Conservation (phyloP, 2,329 filamentous ascomycete species). For the Diaporthe vaccinii region DNA sequence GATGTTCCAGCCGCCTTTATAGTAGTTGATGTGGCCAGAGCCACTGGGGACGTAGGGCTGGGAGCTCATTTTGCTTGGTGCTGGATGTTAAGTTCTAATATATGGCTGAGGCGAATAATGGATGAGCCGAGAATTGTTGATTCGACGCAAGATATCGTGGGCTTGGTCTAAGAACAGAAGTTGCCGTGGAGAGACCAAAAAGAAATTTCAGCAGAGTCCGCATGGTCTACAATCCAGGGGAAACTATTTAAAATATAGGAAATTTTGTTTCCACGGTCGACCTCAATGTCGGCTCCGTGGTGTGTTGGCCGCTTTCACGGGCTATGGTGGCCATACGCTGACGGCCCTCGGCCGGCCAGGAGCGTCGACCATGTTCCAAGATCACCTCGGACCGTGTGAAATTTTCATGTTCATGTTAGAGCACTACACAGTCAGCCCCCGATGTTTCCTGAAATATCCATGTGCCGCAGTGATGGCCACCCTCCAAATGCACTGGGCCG, state of each 20-base stretch:
- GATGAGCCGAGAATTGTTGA: not conserved
- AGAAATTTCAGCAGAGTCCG: not conserved
- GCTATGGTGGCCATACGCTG: not conserved
- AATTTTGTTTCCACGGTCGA: not conserved
- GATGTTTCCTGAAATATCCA: slow-evolving; percentile 14
- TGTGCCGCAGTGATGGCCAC: not conserved
- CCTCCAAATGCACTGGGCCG: not conserved
- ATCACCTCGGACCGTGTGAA: not conserved
- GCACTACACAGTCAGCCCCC: not conserved
- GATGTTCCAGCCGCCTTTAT: slow-evolving; percentile 15
- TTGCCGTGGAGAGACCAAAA: not conserved
- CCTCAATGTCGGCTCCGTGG: not conserved
- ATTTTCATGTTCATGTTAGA: not conserved
- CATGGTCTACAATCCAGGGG: not conserved
- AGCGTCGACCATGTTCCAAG: not conserved
- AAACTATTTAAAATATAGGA: not conserved
- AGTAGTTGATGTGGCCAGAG: not conserved
- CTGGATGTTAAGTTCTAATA: no score
- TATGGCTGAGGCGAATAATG: not conserved
- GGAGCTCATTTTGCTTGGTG: not conserved
- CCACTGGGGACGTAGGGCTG: not conserved
- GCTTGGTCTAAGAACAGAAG: not conserved
- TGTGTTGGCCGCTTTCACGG: not conserved
- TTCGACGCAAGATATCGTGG: not conserved
- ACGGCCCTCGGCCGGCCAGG: slow-evolving; percentile 9